Evolutionary conservation across 176 grass and related monocot genomes (phyloP), one percentile per base, ranked within the genome.

Genomic region (Oryza meyeriana): DNA sequence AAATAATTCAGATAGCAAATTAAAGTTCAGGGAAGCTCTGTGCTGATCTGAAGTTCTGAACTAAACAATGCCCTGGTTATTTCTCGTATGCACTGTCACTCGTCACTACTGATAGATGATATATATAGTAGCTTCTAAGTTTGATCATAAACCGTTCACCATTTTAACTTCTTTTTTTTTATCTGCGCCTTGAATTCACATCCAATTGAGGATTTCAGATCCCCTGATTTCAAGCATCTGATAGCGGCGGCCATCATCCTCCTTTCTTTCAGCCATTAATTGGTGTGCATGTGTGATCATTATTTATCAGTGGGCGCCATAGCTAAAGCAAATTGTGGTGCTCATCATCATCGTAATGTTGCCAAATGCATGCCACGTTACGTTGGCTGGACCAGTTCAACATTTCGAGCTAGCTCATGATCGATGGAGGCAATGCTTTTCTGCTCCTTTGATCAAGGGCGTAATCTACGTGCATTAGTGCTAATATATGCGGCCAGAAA

Each of bases 161-260:
- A 3, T 5, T 52, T 55, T 55, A 55, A 1, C 50, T 22, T 22
- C 20, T 55, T 52, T 6, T 6, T 40, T 55, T 59, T n/a, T 22
- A 24, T 25, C 20, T 10, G 55, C 3, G 20, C n/a, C 8, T 10
- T 9, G 22, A 25, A 59, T 25, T 59, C 55, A 55, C 33, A 38
- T 35, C 33, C 52, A 76, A 39, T 39, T 55, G 14, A 8, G 33
- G 26, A 4, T 61, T 25, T 20, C 34, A 20, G 28, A 64, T 64
- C 17, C 61, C 79, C 85, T 77, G 85, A 83, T 55, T 59, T 83
- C 4, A 26, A 79, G 86, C 86, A 72, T 77, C 52, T 82, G 79
- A 87, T 71, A 12, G 73, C 65, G 75, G 73, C 55, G 58, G 29
- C 3, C 12, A 38, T 77, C 16, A 65, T 78, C 24, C 24, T 26